Base-by-base conservation (phyloP, 441 rosid genomes). In the Syzygium syzygioides region DNA sequence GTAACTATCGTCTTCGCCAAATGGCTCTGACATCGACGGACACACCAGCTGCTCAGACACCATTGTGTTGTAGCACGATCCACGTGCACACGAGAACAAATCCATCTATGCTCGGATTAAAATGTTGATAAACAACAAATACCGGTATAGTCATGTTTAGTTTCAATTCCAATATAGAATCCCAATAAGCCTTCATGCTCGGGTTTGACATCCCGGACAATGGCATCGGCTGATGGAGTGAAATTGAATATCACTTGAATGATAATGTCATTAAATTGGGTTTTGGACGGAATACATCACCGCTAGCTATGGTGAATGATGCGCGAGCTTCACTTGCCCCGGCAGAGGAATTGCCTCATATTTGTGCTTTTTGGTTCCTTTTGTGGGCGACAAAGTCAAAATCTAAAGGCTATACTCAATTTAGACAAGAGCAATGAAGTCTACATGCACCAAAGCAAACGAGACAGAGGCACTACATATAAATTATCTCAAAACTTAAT, bases 251-350 rank as follows among this genome's bases (percentile, higher is more conserved):
- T 79, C 7, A 85, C 59, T 64, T 54, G 41, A 83, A 37, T 56
- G n/a, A 86, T 10, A 56, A 37, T 56, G 68, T 37, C 48, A 15
- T 86, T 86, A 86, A 86, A 86, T 86, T 86, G 60, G 87, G 52
- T 86, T 56, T 56, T 37, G 41, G 52, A 57, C 48, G 14, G 52
- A 37, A 54, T 45, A 34, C 52, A 53, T 86, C 90, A 91, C 90
- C 92, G n/a, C 88, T 88, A 50, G 92, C 87, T 64, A 91, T 59
- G 37, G 91, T 91, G 37, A 91, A 50, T 57, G 91, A 91, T 88
- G 90, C 48, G 8, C 89, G 57, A 90, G 92, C 90, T 90, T 90
- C 52, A 88, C 92, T 54, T 88, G 85, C 84, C 52, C 48, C 7
- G 71, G 57, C 79, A 23, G 86, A 91, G 88, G 86, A 91, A 91